Evolutionary conservation across 2,329 filamentous ascomycete species (phyloP), one percentile per base, ranked within the genome.

Genomic region (Talaromyces funiculosus): DNA sequence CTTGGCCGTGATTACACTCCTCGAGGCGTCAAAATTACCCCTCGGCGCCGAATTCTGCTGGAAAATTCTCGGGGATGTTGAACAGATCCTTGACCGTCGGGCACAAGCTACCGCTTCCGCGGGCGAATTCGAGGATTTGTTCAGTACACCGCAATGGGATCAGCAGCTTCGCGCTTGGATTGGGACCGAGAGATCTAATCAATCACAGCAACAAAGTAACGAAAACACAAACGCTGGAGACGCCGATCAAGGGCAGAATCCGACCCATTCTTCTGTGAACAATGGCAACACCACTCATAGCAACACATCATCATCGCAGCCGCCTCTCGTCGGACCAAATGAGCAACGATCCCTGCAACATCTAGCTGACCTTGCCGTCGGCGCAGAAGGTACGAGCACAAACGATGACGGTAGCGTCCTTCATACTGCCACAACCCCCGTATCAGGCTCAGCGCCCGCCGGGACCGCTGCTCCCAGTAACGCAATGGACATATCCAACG

Each of bases 21-120:
- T 78, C 2, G 76, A 78, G 61, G 70, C 74, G 3, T 75, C 74
- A 5, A 75, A 77, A 29, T 67, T 77, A 35, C 74, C 74, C 4
- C 74, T 75, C 45, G 65, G 73, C 49, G 63, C 71, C 2, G 69
- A 66, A 49, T 71, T 77, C 57, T 77, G 74, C 63, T 77, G 75
- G 74, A 67, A 70, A 5, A 62, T 69, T 0, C 70, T 87, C n/a
- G 74, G 78, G 29, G 80, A 79, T 56, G 81, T 83, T 3, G 80
- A 83, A 57, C 72, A 75, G 10, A 74, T 82, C 3, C 73, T 82
- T 47, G 76, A 79, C 40, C 71, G 75, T 8, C 78, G 81, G 22
- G 76, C 71, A 22, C 73, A 73, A 64, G 65, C 66, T 31, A 60
- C 67, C 9, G 38, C 65, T 10, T 65, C 69, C 26, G 65, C 65